These are phyloP conservation scores for Yamadazyma diospyri DNA, from an alignment of 1,139 yeast species.

Conservation along the genomic window DNA sequence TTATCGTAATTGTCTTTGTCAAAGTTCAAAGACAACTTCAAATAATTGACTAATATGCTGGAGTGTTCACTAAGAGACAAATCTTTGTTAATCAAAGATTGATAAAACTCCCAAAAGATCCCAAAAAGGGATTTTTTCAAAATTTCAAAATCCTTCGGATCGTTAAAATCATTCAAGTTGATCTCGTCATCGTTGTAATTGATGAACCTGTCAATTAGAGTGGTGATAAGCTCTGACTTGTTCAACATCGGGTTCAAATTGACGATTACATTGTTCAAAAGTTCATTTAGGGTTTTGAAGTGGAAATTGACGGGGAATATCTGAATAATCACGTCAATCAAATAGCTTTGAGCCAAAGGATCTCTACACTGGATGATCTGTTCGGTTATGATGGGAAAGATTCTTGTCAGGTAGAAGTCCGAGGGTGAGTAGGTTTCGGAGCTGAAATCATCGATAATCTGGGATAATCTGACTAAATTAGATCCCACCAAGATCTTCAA, in stretches of 20 bases:
- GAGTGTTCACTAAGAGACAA: constrained; percentile 64
- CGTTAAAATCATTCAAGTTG: constrained; percentile 22
- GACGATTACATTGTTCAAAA: constrained; percentile 63
- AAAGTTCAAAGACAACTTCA: constrained; percentile 62
- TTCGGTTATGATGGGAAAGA: constrained; percentile 79
- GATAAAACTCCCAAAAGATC: constrained; percentile 64
- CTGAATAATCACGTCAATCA: constrained; percentile 85
- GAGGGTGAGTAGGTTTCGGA: constrained; percentile 31
- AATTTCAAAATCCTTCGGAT: constrained; percentile 9
- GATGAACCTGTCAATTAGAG: constrained; percentile 72
- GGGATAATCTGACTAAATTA: constrained; percentile 84
- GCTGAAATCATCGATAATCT: constrained; percentile 67
- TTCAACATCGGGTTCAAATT: constrained; percentile 66
- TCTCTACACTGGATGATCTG: constrained; percentile 93
- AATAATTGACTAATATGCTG: constrained; percentile 59
- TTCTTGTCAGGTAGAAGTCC: constrained; percentile 54
- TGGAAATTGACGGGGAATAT: constrained; percentile 95
- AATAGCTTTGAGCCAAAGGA: constrained; percentile 84
- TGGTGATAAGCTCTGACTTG: constrained; percentile 60
- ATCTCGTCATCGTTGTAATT: constrained; percentile 42
- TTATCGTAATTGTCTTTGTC: constrained; percentile 62
- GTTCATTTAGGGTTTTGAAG: constrained; percentile 63
- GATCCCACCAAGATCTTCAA: constrained; percentile 90
- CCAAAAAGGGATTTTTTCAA: constrained; percentile 17
- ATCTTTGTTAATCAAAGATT: constrained; percentile 50